Conservation (phyloP, 2,329 filamentous ascomycete species). For the Myrmaecium sp. region DNA sequence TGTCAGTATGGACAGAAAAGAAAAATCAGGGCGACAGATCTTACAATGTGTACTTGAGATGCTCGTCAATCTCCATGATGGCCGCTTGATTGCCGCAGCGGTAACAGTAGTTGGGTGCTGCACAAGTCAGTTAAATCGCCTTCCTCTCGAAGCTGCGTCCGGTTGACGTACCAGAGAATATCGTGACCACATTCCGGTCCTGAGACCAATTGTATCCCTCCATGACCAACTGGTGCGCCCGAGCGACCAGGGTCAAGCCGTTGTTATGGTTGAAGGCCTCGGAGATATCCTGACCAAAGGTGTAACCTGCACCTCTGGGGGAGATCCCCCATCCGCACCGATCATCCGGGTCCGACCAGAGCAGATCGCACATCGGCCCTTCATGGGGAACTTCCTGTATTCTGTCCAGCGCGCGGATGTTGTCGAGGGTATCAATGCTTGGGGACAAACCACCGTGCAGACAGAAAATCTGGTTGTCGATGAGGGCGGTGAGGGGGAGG, state of each 20-base stretch:
- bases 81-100: constrained; percentile 96
- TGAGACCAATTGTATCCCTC: constrained; percentile 99
- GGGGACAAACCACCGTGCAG: constrained; percentile 56
- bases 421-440: constrained; percentile 57
- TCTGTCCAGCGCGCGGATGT: constrained; percentile 36
- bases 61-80: constrained; percentile 99
- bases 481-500: constrained; percentile 54
- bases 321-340: constrained; percentile 92
- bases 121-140: constrained; percentile 12
- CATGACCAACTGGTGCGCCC: constrained; percentile 97
- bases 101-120: constrained; percentile 70
- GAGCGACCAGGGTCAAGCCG: constrained; percentile 81
- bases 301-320: constrained; percentile 85
- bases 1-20: background rate
- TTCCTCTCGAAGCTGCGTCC: background rate
- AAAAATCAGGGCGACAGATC: constrained; percentile 27
- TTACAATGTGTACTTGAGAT: constrained; percentile 98
- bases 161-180: constrained; percentile 54
- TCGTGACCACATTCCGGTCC: constrained; percentile 93
- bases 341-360: constrained; percentile 87
- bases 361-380: constrained; percentile 59
- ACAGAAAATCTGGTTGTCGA: constrained; percentile 58
- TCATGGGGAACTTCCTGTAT: constrained; percentile 60
- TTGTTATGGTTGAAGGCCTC: constrained; percentile 99
- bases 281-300: constrained; percentile 91